Conservation (phyloP, 768 basidiomycete genomes). For the Trametes sanguinea region DNA sequence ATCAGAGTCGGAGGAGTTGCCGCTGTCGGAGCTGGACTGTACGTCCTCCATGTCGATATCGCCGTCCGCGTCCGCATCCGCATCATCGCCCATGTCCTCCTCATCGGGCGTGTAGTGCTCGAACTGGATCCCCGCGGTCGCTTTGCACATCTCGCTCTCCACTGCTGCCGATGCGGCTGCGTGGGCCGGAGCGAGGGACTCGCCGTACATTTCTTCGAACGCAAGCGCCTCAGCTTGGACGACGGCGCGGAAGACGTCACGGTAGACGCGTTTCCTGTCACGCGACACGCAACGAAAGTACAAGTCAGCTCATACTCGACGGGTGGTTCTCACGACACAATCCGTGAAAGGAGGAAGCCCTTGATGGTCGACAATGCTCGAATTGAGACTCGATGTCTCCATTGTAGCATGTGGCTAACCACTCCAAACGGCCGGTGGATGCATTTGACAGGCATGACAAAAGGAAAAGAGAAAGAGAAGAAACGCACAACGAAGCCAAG, state of each 20-base stretch:
- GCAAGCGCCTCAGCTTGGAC: conserved; percentile 14
- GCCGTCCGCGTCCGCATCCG: conserved; percentile 7
- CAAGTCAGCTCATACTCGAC: not conserved
- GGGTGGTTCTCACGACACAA: too few relatives aligned
- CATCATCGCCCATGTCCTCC: not conserved
- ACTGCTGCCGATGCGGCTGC: not conserved
- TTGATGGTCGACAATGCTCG: too few relatives aligned
- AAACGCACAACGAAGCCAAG: too few relatives aligned
- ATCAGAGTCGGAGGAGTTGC: not conserved
- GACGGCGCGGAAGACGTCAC: conserved; percentile 15
- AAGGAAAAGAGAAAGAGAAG: too few relatives aligned
- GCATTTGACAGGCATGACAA: too few relatives aligned
- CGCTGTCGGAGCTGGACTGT: not conserved
- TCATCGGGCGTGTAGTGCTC: conserved; percentile 18
- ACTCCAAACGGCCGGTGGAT: too few relatives aligned
- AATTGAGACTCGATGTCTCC: too few relatives aligned
- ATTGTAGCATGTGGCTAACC: too few relatives aligned
- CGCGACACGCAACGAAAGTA: not conserved
- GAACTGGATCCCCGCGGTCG: conserved; percentile 8
- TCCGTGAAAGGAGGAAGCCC: too few relatives aligned
- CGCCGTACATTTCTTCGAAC: not conserved
- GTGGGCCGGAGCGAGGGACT: not conserved
- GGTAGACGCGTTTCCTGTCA: conserved; percentile 7
- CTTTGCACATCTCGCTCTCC: not conserved
- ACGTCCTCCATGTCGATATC: conserved; percentile 8